Base-by-base conservation (phyloP, 2,329 filamentous ascomycete genomes). In the Clarireedia paspali region DNA sequence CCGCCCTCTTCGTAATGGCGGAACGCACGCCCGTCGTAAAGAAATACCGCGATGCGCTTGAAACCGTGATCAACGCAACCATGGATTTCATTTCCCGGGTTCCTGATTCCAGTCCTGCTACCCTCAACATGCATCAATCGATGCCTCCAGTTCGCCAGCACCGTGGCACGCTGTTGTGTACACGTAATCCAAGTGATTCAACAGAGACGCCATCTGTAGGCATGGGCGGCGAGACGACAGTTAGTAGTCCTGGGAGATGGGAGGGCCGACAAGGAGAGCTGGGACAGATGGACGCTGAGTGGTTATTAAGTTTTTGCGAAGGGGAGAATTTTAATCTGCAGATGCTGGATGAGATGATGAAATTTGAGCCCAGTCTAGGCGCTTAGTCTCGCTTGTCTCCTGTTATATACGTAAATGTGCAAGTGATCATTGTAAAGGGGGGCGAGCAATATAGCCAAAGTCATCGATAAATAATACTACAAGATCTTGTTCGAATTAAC, bases 1-100 rank as follows among this genome's bases (percentile, higher is more conserved):
- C 72, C 1, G 72, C 74, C 0, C 66, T 75, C 2, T 75, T 74
- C 48, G 72, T 75, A n/a, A 75, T 75, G 72, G 72, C 72, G 5
- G 73, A 75, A 58, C 70, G 72, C 47, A 73, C 73, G 9, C 64
- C 68, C 7, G 74, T 71, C 64, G 72, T 75, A 1, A 75, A 72
- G 55, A 71, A 70, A 57, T 74, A 74, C 60, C 70, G 72, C 17
- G 71, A 74, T 39, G 70, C 72, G 3, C 71, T 74, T 47, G 72
- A 74, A 50, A 60, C 72, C 3, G 67, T 74, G 3, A 72, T 73
- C 26, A 70, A 71, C 51, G 71, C 72, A 1, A 68, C 72, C 0
- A 74, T 74, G 71, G 71, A 74, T 34, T 65, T 64, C 55, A 59
- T 66, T 34, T 60, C 62, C 17, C 49, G 56, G 24, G 42, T 49